A percentile compares a stretch with the other conserved stretches of the same genome.
Conservation (phyloP, 441 rosid species). For the Theobroma grandiflorum region DNA sequence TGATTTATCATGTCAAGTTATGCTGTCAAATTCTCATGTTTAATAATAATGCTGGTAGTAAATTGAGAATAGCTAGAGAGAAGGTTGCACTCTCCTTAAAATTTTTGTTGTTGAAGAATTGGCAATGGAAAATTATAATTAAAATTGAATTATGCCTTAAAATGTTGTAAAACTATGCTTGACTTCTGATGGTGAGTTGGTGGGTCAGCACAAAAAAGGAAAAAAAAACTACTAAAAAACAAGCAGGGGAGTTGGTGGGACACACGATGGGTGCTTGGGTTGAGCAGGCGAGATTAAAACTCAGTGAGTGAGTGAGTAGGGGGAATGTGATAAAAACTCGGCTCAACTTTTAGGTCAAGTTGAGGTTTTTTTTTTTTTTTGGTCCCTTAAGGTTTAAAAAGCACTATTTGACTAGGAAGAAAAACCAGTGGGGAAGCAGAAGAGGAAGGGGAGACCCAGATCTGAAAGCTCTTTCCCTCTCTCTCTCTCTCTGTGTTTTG, state of each 20-base stretch:
- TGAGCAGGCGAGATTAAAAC: slow-evolving; percentile 3
- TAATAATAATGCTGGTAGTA: neutral
- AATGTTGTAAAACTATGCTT: neutral
- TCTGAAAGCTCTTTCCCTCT: slow-evolving; percentile 45
- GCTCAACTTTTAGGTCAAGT: slow-evolving; percentile 47
- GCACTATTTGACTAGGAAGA: slow-evolving; percentile 42
- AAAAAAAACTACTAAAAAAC: too few relatives aligned
- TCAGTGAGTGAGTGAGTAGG: slow-evolving; percentile 19
- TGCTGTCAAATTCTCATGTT: slow-evolving; percentile 1
- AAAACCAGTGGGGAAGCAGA: slow-evolving; percentile 34
- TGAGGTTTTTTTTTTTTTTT: slow-evolving; percentile 18
- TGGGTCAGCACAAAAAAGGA: neutral
- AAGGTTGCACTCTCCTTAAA: neutral
- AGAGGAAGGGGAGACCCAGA: slow-evolving; percentile 40
- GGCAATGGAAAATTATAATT: neutral
- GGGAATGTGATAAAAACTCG: slow-evolving; percentile 24
- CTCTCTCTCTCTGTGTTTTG: neutral
- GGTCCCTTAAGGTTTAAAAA: slow-evolving; percentile 4
- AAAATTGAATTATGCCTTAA: neutral
- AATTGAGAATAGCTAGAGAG: neutral
- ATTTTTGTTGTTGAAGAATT: neutral
- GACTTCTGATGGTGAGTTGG: neutral
- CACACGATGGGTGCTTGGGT: slow-evolving; percentile 13
- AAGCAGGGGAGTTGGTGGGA: slow-evolving; percentile 17
- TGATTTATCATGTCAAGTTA: slow-evolving; percentile 7